These are phyloP conservation scores for Auxenochlorella pyrenoidosa DNA, from an alignment of 139 green algal species.

Conservation along the genomic window DNA sequence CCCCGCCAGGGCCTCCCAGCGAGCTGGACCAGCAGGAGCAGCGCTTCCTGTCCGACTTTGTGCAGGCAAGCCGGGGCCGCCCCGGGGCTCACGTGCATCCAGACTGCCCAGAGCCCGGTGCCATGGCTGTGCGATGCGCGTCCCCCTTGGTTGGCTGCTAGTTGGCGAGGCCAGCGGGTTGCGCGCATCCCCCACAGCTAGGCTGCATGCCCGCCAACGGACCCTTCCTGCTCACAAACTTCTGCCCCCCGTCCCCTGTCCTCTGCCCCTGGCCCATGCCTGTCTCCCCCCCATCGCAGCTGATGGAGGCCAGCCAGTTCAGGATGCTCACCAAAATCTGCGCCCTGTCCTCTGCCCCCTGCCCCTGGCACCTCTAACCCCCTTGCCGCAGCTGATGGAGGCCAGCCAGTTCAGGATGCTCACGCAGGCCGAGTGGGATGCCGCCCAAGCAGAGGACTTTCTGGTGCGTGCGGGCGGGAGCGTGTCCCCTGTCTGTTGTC, in stretches of 20 bases:
- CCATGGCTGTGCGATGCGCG: not conserved
- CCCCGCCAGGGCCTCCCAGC: not conserved
- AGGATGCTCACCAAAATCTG: too few relatives aligned
- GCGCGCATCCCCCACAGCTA: too few relatives aligned
- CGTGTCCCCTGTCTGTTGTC: too few relatives aligned
- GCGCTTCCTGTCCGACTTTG: constrained; percentile 70
- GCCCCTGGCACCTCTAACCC: not conserved
- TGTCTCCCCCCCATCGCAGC: not conserved
- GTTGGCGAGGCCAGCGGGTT: too few relatives aligned
- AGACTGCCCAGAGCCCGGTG: too few relatives aligned
- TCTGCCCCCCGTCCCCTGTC: not conserved
- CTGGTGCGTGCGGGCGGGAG: constrained; percentile 40
- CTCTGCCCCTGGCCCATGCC: too few relatives aligned
- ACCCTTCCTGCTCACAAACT: too few relatives aligned
- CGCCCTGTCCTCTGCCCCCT: not conserved
- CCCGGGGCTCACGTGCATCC: not conserved
- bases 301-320: constrained; percentile 74
- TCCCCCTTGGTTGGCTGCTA: too few relatives aligned
- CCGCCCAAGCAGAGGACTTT: constrained; percentile 75
- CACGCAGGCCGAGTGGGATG: constrained; percentile 65
- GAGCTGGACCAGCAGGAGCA: constrained; percentile 64
- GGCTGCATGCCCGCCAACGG: too few relatives aligned
- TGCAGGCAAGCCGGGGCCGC: not conserved
- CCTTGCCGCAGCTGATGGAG: constrained; percentile 55
- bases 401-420: constrained; percentile 72